These are phyloP conservation scores for fission yeast (Schizosaccharomyces pombe) DNA, from an alignment of 805 yeast species.

Conservation along the genomic window DNA sequence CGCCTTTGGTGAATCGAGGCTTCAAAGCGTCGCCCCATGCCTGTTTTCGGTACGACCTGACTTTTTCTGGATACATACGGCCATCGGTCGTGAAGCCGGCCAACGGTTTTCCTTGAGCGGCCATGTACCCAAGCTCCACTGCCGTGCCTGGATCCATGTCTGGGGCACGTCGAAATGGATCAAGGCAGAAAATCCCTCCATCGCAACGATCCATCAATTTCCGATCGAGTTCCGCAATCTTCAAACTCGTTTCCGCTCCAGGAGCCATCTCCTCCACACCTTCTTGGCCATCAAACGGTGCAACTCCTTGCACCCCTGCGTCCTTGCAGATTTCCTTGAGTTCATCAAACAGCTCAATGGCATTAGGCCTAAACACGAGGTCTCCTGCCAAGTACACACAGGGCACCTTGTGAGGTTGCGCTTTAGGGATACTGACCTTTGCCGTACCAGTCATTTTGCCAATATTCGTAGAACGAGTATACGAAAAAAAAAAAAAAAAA, in stretches of 20 bases:
- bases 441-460: no score
- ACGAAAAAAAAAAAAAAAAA: no score
- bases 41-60: not conserved
- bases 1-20: not conserved
- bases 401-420: no score
- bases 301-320: not conserved
- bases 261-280: not conserved
- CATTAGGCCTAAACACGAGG: conserved; percentile 1
- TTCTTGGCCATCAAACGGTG: not conserved
- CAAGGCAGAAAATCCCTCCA: not conserved
- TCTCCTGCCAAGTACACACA: conserved; percentile 1
- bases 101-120: conserved; percentile 1
- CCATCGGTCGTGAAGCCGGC: not conserved
- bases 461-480: no score
- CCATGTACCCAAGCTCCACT: not conserved
- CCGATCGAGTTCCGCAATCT: not conserved
- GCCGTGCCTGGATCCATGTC: conserved; percentile 3
- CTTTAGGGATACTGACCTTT: no score
- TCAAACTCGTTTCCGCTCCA: not conserved
- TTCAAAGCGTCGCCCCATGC: not conserved
- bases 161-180: not conserved
- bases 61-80: not conserved
- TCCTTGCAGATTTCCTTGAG: not conserved
- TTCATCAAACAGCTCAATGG: not conserved
- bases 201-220: not conserved